These are phyloP conservation scores for Saraca asoca DNA, from an alignment of 331 rosid genomes.

Conservation along the genomic window DNA sequence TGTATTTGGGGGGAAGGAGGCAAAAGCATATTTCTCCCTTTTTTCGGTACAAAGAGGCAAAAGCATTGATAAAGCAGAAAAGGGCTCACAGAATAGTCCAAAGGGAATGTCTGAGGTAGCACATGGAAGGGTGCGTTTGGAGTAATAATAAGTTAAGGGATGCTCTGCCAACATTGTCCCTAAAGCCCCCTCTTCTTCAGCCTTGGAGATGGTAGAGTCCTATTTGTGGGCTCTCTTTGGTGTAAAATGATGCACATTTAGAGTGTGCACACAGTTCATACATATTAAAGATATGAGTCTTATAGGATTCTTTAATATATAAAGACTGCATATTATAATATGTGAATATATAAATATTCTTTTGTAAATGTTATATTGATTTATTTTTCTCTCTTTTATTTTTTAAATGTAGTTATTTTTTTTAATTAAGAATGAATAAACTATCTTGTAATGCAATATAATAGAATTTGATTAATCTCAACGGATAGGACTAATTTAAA, in stretches of 20 bases:
- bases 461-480: no score
- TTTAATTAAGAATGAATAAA: no score
- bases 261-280: no score
- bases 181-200: conserved; percentile 18
- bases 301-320: no score
- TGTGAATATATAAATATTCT: no score
- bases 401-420: background rate
- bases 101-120: conserved; percentile 71
- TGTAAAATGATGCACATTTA: no score
- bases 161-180: conserved; percentile 59
- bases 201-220: conserved; percentile 47
- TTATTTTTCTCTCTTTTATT: no score
- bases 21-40: conserved; percentile 38
- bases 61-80: conserved; percentile 53
- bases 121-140: conserved; percentile 84
- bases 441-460: no score
- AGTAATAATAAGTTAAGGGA: conserved; percentile 62
- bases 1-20: conserved; percentile 50
- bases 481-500: no score
- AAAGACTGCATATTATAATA: no score
- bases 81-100: conserved; percentile 52
- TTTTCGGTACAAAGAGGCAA: conserved; percentile 47
- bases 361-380: no score
- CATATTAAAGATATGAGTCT: no score
- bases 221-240: conserved; percentile 37